Evolutionary conservation across 306 rosid species (phyloP).

Genomic region (Sophora flavescens): DNA sequence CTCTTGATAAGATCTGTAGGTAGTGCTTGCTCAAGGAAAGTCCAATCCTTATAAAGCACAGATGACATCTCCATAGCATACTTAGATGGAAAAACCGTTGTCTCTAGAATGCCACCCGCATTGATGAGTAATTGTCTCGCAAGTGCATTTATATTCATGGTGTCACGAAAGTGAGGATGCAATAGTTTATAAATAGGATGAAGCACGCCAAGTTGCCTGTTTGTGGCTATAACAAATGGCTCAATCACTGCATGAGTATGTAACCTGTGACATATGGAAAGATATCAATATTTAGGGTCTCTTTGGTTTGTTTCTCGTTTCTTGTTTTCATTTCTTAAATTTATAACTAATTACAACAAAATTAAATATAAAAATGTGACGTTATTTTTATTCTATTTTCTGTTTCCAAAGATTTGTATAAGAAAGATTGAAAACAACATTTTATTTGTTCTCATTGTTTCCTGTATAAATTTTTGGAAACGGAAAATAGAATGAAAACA

Average conservation of each 20-base stretch:
- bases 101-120: constrained; percentile 74
- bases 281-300: not conserved
- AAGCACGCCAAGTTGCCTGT: constrained; percentile 78
- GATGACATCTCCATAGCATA: constrained; percentile 81
- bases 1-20: constrained; percentile 80
- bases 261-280: constrained; percentile 59
- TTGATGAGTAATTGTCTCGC: constrained; percentile 73
- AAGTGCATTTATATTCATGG: constrained; percentile 82
- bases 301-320: too few relatives aligned
- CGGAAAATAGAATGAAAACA: too few relatives aligned
- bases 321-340: too few relatives aligned
- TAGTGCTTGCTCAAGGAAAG: constrained; percentile 77
- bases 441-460: too few relatives aligned
- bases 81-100: constrained; percentile 65
- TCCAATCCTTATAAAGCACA: constrained; percentile 72
- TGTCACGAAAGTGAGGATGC: constrained; percentile 83
- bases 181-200: constrained; percentile 84
- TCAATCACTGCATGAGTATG: constrained; percentile 85
- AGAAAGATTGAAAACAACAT: too few relatives aligned
- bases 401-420: too few relatives aligned
- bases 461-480: too few relatives aligned
- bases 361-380: too few relatives aligned
- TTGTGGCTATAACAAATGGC: constrained; percentile 81
- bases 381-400: too few relatives aligned
- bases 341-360: too few relatives aligned